Evolutionary conservation across 1,139 yeast genomes (phyloP), one percentile per base, ranked within the genome.

Genomic region (Hyphopichia buzzinii): DNA sequence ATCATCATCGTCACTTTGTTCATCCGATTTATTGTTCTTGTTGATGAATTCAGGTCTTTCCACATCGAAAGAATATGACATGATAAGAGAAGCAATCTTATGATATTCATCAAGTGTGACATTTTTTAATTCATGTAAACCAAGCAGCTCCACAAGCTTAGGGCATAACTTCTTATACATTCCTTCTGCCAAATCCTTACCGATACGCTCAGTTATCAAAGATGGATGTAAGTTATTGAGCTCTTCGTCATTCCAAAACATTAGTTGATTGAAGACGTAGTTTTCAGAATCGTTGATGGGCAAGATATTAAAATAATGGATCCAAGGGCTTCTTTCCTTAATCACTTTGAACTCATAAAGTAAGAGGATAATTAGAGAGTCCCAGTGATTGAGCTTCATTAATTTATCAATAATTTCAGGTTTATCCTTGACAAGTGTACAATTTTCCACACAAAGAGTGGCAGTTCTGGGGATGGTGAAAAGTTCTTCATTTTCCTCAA

Each of bases 231-330:
- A 68, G 1, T 44, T 35, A 3, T 64, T 48, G 34, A 85, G 55
- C 39, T 81, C 81, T 2, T 59, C 62, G 1, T 73, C 76, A 2
- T 48, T 47, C 97, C 97, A 92, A 51, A 80, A 88, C 79, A 89
- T 84, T 39, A 90, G 74, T 33, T 84, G 85, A 49, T 81, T 73
- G 54, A 85, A 81, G 12, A 59, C 49, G 40, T 61, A 62, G 39
- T 56, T 50, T 13, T 51, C 49, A 4, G 36, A 34, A 32, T 64
- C 69, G 13, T 40, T 41, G 16, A 65, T 46, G 0, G 97, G 97
- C 34, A 92, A 65, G 0, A 89, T 77, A 25, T 74, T 65, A 42
- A 88, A 77, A 57, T 92, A 92, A 1, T 79, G 73, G 38, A 53
- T 55, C 95, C 96, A 90, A 26, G 60, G 64, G 34, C 86, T 77